Evolutionary conservation across 306 rosid species (phyloP).

Genomic region (Mucuna pruriens): DNA sequence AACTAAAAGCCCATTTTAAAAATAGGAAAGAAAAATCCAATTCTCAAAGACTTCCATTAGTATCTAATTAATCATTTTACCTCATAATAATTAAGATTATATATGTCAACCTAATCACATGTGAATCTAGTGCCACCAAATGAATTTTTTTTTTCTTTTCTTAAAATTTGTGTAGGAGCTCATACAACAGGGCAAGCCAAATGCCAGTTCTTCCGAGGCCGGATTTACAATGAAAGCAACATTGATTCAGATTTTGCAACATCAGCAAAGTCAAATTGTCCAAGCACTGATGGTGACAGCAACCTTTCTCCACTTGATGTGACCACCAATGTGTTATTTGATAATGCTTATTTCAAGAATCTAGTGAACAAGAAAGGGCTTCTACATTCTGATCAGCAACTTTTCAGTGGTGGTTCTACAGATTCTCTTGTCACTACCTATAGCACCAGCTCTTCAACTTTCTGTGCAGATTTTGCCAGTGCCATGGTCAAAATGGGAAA

Average conservation of each 20-base stretch:
- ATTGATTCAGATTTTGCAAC: constrained; percentile 59
- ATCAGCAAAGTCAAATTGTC: constrained; percentile 57
- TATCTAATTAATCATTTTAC: not conserved
- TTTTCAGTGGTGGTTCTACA: constrained; percentile 51
- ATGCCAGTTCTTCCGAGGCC: constrained; percentile 58
- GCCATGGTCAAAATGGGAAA: constrained; percentile 79
- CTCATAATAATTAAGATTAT: not conserved
- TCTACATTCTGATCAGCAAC: constrained; percentile 59
- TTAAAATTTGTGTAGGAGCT: constrained; percentile 50
- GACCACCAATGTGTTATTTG: constrained; percentile 57
- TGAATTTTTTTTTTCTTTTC: not conserved
- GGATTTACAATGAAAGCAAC: constrained; percentile 62
- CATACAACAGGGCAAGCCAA: constrained; percentile 79
- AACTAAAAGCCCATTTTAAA: not conserved
- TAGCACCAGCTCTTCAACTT: constrained; percentile 44
- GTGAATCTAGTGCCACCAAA: not conserved
- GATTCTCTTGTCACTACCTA: constrained; percentile 49
- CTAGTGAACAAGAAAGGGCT: constrained; percentile 54
- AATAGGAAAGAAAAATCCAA: not conserved
- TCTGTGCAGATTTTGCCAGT: constrained; percentile 58
- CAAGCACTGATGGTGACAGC: constrained; percentile 53
- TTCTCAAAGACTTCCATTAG: not conserved
- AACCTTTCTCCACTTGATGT: constrained; percentile 66
- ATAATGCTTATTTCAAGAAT: constrained; percentile 61
- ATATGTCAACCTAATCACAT: not conserved